A percentile compares a stretch with the other conserved stretches of the same genome.
Conservation (phyloP, 495 filamentous ascomycete species). For the Aspergillus avenaceus region DNA sequence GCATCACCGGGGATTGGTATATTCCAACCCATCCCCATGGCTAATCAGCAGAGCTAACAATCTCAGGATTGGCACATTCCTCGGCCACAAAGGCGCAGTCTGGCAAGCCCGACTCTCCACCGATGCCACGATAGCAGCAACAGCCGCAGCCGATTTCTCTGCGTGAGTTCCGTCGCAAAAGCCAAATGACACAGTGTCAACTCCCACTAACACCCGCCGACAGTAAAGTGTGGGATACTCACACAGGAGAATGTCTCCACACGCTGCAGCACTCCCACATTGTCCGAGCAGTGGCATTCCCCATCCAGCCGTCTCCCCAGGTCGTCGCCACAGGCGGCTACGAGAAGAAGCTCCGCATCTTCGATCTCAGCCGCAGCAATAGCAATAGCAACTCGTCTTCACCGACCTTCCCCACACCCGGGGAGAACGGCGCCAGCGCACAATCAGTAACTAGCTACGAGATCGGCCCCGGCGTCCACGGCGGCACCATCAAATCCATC, state of each 20-base stretch:
- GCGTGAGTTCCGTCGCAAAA: constrained; percentile 56
- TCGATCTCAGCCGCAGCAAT: constrained; percentile 62
- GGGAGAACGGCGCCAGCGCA: constrained; percentile 30
- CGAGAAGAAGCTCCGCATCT: constrained; percentile 95
- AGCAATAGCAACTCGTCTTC: constrained; percentile 38
- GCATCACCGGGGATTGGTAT: constrained; percentile 90
- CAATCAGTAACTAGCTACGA: constrained; percentile 63
- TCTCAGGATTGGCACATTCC: constrained; percentile 89
- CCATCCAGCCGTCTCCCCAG: constrained; percentile 65
- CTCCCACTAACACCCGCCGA: neutral
- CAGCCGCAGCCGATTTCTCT: constrained; percentile 92
- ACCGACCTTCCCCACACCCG: constrained; percentile 26
- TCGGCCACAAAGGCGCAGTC: constrained; percentile 96
- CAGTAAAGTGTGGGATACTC: constrained; percentile 95
- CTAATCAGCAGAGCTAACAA: neutral
- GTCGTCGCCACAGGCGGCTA: constrained; percentile 87
- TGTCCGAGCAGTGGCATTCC: constrained; percentile 88
- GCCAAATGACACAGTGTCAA: neutral
- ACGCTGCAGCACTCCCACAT: constrained; percentile 91
- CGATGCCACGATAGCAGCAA: constrained; percentile 84
- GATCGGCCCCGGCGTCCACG: constrained; percentile 78
- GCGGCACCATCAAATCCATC: constrained; percentile 86
- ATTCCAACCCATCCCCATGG: constrained; percentile 13
- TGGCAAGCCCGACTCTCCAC: constrained; percentile 90
- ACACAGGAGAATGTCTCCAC: constrained; percentile 84